Percentiles rank a stretch among this genome's conserved stretches.
phyloP scores from a whole-genome alignment of 257 asterid species.

The Oldenlandia corymbosa region DNA sequence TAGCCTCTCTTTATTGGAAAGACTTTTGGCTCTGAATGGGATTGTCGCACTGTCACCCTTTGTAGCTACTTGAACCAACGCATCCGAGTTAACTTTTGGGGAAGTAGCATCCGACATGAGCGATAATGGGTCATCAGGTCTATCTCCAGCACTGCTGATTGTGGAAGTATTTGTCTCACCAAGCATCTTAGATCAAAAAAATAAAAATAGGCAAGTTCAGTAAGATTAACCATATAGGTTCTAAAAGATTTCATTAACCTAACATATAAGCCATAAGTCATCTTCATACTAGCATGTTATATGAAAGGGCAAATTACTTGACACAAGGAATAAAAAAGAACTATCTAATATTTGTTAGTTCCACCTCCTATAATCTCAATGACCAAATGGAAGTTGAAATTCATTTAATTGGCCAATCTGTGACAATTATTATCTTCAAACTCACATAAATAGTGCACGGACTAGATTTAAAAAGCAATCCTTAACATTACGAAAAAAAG shows the following conservation, averaged over 20 bases:
- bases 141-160: conserved; percentile 17
- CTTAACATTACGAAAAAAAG: conserved; percentile 12
- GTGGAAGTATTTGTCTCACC: conserved; percentile 29
- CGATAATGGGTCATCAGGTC: conserved; percentile 15
- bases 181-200: conserved; percentile 28
- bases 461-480: background rate
- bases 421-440: background rate
- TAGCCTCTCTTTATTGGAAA: conserved; percentile 88
- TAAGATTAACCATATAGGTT: background rate
- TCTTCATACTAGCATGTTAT: no score
- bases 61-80: conserved; percentile 24
- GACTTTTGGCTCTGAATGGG: conserved; percentile 38
- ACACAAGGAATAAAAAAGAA: background rate
- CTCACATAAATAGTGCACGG: background rate
- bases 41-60: conserved; percentile 21
- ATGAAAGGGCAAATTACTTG: no score
- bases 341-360: background rate
- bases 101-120: conserved; percentile 20
- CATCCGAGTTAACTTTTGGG: conserved; percentile 24
- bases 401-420: background rate
- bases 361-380: background rate
- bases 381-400: background rate
- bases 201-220: background rate
- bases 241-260: no score
- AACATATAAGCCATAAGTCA: background rate